Evolutionary conservation across 768 basidiomycete species (phyloP).

Genomic region (Hypholoma sublateritium): DNA sequence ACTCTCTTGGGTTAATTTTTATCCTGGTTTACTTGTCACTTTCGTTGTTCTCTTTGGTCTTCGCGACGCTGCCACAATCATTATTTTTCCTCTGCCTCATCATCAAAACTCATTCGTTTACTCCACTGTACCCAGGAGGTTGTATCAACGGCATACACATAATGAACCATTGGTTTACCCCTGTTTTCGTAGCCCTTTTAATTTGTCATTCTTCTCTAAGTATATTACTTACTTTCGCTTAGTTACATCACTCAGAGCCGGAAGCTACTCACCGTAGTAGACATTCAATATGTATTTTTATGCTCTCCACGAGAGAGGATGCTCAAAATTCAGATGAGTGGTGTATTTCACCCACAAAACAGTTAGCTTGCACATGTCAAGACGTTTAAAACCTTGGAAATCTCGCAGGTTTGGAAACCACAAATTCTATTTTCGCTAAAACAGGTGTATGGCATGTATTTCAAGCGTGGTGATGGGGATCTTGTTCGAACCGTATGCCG

Average conservation of each 20-base stretch:
- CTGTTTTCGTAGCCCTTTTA: constrained; percentile 23
- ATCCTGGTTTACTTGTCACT: constrained; percentile 8
- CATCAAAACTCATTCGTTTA: constrained; percentile 6
- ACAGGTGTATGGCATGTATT: constrained; percentile 16
- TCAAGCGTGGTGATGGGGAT: constrained; percentile 75
- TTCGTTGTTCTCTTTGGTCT: constrained; percentile 10
- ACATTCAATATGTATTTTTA: constrained; percentile 58
- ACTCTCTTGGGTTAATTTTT: constrained; percentile 22
- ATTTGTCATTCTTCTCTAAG: constrained; percentile 24
- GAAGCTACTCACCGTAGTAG: constrained; percentile 51
- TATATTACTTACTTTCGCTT: constrained; percentile 43
- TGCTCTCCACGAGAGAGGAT: constrained; percentile 26
- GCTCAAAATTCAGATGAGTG: constrained; percentile 14
- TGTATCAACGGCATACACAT: constrained; percentile 38
- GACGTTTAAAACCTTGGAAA: neutral
- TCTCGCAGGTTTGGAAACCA: neutral
- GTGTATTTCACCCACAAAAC: neutral
- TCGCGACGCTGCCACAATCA: constrained; percentile 9
- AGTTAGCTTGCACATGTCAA: neutral
- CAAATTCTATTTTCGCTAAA: constrained; percentile 16
- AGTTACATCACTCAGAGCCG: constrained; percentile 46
- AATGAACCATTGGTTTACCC: constrained; percentile 34
- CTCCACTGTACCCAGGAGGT: constrained; percentile 40
- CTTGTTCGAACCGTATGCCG: constrained; percentile 88
- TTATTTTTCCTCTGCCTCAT: neutral